phyloP scores from a whole-genome alignment of 2,329 filamentous ascomycete species.

The Verticillium nonalfalfae region DNA sequence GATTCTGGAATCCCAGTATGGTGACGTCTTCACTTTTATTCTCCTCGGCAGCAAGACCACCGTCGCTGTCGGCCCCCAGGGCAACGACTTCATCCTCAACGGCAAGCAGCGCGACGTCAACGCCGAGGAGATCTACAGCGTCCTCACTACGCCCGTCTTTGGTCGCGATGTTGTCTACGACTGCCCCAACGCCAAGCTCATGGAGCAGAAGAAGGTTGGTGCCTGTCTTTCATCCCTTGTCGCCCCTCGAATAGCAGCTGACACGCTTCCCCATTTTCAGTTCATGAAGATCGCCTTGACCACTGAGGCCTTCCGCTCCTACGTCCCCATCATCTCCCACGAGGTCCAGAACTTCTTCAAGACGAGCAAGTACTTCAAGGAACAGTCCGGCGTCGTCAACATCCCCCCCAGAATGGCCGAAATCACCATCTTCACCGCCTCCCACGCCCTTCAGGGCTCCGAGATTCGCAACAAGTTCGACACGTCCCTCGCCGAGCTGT shows the following conservation, averaged over 20 bases:
- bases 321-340: constrained; percentile 70
- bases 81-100: constrained; percentile 89
- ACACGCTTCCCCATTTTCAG: constrained; percentile 48
- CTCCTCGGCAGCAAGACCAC: constrained; percentile 86
- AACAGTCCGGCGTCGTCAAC: constrained; percentile 60
- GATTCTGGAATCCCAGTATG: constrained; percentile 49
- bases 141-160: constrained; percentile 67
- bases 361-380: constrained; percentile 59
- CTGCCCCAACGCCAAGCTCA: constrained; percentile 84
- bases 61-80: constrained; percentile 72
- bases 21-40: constrained; percentile 85
- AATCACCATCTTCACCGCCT: constrained; percentile 86
- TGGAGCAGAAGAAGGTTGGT: constrained; percentile 91
- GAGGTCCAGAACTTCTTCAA: constrained; percentile 73
- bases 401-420: constrained; percentile 74
- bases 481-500: constrained; percentile 71
- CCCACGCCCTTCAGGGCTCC: constrained; percentile 76
- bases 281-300: constrained; percentile 80
- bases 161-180: constrained; percentile 86
- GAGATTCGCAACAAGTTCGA: constrained; percentile 78
- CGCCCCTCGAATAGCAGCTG: constrained; percentile 4
- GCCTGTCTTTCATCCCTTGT: not conserved
- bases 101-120: constrained; percentile 85
- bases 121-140: constrained; percentile 84
- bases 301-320: constrained; percentile 64